A percentile compares a stretch with the other conserved stretches of the same genome.
These are phyloP conservation scores for Albifimbria verrucaria DNA, from an alignment of 2,329 filamentous ascomycete species.

Conservation along the genomic window DNA sequence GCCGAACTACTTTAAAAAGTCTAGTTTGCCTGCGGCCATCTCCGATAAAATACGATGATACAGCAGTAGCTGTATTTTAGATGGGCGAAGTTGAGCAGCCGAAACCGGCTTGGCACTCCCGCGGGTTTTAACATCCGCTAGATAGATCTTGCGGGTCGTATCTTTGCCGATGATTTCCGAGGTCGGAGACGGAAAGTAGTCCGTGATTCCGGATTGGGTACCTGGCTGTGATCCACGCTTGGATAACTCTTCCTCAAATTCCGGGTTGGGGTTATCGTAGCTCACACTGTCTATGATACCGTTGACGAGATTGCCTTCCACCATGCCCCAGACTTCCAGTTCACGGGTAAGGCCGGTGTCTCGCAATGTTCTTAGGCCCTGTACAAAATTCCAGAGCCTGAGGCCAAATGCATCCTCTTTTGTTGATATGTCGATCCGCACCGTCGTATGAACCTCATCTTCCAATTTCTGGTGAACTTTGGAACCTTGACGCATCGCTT, in stretches of 20 bases:
- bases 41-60: conserved; percentile 83
- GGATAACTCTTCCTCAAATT: conserved; percentile 59
- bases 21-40: conserved; percentile 67
- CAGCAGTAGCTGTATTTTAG: conserved; percentile 82
- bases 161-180: not conserved
- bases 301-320: conserved; percentile 80
- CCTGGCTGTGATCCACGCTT: conserved; percentile 25
- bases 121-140: conserved; percentile 88
- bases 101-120: conserved; percentile 61
- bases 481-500: conserved; percentile 80
- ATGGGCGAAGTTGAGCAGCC: conserved; percentile 67
- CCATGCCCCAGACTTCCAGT: conserved; percentile 78
- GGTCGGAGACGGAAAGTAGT: conserved; percentile 34
- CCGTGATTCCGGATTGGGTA: conserved; percentile 30
- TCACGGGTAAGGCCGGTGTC: conserved; percentile 71
- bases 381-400: conserved; percentile 85
- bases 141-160: conserved; percentile 50
- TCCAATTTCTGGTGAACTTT: conserved; percentile 80
- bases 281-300: conserved; percentile 87
- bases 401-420: conserved; percentile 82
- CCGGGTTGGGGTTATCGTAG: conserved; percentile 69
- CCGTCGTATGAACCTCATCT: conserved; percentile 76
- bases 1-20: conserved; percentile 66
- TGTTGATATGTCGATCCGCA: conserved; percentile 67
- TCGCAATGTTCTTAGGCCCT: conserved; percentile 72